Evolutionary conservation across 768 basidiomycete species (phyloP), one percentile per base, ranked within the genome.

Genomic region (Pleurotus pulmonarius): DNA sequence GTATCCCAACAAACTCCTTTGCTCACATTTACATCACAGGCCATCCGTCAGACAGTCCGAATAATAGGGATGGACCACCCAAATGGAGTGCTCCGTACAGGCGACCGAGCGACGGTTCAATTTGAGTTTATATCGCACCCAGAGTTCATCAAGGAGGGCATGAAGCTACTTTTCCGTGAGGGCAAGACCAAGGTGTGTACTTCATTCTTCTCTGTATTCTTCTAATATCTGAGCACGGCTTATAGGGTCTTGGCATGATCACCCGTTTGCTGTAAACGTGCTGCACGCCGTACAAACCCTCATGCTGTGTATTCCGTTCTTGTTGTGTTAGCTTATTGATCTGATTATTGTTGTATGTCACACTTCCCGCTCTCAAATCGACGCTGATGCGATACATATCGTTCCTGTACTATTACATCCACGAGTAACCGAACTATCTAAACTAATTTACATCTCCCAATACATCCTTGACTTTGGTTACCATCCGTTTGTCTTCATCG

Each of bases 51-150:
- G 74, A 97, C 94, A 1, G 94, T 96, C 16, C 81, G 88, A 54
- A 94, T 97, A 60, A 69, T 94, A n/a, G 83, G 78, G 41, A 92
- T 94, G 81, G 94, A 98, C 65, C 88, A 94, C 61, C 90, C 92
- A 5, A 88, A 91, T 65, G 89, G 88, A 11, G 77, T 96, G 38
- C 76, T 99, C 25, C 86, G 96, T 16, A 99, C 96, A 0, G 97
- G 97, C 3, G 97, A 99, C 66, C 83, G 94, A 29, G 92, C 94
- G 2, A 94, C 87, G 2, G 93, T 98, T n/a, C 82, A 83, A 34
- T 98, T 98, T 63, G 92, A 98, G 73, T 96, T 98, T 65, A 91
- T 96, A 55, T 87, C 90, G 12, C 88, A 90, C 54, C 88, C 92
- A 0, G 96, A 97, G 75, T 95, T 87, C 67, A 76, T 98, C 60